Evolutionary conservation across 106 monocot genomes (phyloP), one percentile per base, ranked within the genome.

Genomic region (Platanthera guangdongensis): DNA sequence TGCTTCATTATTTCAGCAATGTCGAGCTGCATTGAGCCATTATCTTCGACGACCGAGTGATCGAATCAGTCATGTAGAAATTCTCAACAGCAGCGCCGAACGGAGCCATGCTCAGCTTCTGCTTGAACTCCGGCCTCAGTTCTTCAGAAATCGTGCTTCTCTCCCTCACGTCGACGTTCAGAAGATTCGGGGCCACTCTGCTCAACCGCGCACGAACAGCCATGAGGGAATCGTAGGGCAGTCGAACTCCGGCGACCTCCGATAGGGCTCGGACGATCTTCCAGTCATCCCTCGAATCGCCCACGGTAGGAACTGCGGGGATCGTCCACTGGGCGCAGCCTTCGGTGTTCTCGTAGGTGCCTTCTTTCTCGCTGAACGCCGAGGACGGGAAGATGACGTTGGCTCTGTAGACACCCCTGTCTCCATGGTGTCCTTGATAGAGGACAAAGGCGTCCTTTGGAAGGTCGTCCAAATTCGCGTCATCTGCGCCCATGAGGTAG

Each of bases 351-450:
- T 88, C 99, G 71, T 94, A 99, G 10, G 99, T 99, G 9, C 92
- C 99, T 90, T 99, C 99, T 73, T 99, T 99, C 85, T 99, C 99
- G 48, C 90, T 99, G 80, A 99, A 99, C 50, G 99, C 94, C 0
- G 92, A 53, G 3, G 99, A 88, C 7, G 99, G 99, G 6, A 99
- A 52, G 46, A 99, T 94, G 6, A 99, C 76, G 47, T 99, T 99
- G 18, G 99, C 99, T 71, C 99, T 81, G 78, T 99, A 94, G 5
- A 99, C 99, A 53, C 94, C 71, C 79, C 82, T 90, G 80, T 99
- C 99, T 5, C 94, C 99, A 83, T 99, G 99, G 72, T 99, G 99
- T 7, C 94, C 99, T 77, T 99, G 99, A 68, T 99, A 99, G 15
- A 99, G 85, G 6, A 99, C 94, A 80, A 99, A 99, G 8, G 94